Evolutionary conservation across 1,139 yeast species (phyloP).

Genomic region (Waltiozyma sp.): DNA sequence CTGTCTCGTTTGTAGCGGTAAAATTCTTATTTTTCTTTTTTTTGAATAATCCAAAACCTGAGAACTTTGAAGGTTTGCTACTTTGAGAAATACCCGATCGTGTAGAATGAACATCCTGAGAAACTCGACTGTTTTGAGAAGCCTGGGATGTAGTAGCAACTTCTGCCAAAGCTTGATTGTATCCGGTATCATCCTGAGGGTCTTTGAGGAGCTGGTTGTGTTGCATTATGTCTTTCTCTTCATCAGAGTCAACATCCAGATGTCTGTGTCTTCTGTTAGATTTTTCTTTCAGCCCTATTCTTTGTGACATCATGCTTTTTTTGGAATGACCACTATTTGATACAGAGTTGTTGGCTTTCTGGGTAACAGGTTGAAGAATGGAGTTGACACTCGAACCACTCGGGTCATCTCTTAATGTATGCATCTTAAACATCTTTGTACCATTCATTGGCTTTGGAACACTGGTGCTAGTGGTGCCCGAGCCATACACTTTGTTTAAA

Average conservation of each 20-base stretch:
- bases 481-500: constrained; percentile 11
- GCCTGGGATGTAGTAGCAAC: background rate
- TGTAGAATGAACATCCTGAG: too few species aligned
- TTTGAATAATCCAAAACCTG: too few species aligned
- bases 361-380: too few species aligned
- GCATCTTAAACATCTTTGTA: constrained; percentile 4
- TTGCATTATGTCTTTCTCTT: background rate
- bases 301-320: background rate
- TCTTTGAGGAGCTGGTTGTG: too few species aligned
- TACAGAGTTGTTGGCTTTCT: too few species aligned
- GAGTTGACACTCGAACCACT: too few species aligned
- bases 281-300: background rate
- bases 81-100: too few species aligned
- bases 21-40: too few species aligned
- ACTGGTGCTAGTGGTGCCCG: background rate
- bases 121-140: too few species aligned
- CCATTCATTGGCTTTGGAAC: constrained; percentile 3
- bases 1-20: too few species aligned
- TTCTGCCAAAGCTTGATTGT: background rate
- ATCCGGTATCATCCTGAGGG: background rate
- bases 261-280: background rate
- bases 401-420: constrained; percentile 7
- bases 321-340: too few species aligned
- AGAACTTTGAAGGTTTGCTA: too few species aligned
- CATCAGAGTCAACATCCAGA: background rate